These are phyloP conservation scores for Suhomyces panamericanus DNA, from an alignment of 1,139 yeast genomes.

Conservation along the genomic window DNA sequence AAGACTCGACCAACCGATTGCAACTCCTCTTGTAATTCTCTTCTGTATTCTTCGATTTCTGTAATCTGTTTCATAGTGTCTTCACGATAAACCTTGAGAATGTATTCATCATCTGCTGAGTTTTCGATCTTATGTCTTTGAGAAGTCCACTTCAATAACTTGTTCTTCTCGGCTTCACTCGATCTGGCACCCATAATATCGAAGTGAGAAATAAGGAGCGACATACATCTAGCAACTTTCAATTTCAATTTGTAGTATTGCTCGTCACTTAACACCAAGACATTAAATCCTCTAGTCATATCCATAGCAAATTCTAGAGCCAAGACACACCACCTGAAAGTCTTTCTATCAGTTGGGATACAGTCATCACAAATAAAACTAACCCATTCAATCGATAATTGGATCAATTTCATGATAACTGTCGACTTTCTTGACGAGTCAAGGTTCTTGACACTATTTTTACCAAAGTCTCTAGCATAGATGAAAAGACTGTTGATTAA, in stretches of 20 bases:
- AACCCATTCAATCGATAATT: constrained; percentile 86
- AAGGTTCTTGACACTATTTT: constrained; percentile 63
- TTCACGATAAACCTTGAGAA: constrained; percentile 54
- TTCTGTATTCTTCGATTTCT: constrained; percentile 58
- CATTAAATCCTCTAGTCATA: constrained; percentile 88
- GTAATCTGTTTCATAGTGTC: constrained; percentile 60
- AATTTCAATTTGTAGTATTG: constrained; percentile 72
- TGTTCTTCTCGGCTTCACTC: constrained; percentile 70
- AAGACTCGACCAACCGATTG: constrained; percentile 81
- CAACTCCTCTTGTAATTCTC: constrained; percentile 47
- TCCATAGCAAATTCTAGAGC: constrained; percentile 97
- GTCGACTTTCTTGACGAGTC: constrained; percentile 68
- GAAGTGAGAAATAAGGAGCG: constrained; percentile 88
- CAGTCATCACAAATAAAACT: constrained; percentile 93
- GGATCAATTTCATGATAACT: constrained; percentile 71
- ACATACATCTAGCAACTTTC: constrained; percentile 94
- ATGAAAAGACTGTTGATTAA: constrained; percentile 73
- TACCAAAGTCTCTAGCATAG: constrained; percentile 83
- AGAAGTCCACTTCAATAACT: constrained; percentile 53
- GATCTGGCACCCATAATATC: constrained; percentile 98
- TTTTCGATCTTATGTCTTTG: constrained; percentile 49
- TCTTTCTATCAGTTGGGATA: constrained; percentile 84
- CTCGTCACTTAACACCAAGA: constrained; percentile 73
- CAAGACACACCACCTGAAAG: constrained; percentile 93
- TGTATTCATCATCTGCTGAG: constrained; percentile 62